Percentiles rank a stretch among this genome's conserved stretches.
Conservation (phyloP, 441 rosid species). For the Gossypium lobatum region DNA sequence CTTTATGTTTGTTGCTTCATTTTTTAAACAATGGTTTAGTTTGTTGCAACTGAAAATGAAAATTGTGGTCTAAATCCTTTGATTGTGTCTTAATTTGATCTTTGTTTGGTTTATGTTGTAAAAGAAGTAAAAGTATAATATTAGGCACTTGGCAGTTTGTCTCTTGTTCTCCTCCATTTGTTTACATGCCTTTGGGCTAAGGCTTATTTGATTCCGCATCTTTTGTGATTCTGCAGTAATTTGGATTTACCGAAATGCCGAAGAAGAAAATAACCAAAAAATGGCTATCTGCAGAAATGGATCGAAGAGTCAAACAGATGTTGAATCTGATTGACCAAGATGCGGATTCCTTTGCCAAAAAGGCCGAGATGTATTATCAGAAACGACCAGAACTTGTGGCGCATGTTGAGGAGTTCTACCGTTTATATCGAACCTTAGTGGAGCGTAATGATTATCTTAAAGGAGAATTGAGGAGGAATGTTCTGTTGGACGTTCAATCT, state of each 20-base stretch:
- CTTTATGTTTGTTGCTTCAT: too few species aligned
- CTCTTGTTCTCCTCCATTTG: background rate
- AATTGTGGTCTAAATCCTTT: too few species aligned
- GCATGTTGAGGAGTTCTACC: slow-evolving; percentile 79
- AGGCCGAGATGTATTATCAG: slow-evolving; percentile 88
- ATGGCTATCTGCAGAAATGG: slow-evolving; percentile 62
- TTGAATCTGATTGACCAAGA: slow-evolving; percentile 82
- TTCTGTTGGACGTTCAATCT: slow-evolving; percentile 70
- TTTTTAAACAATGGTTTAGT: background rate
- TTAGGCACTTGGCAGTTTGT: background rate
- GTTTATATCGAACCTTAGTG: slow-evolving; percentile 78
- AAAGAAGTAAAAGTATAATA: background rate
- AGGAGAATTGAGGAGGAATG: slow-evolving; percentile 67
- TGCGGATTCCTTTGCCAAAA: slow-evolving; percentile 84
- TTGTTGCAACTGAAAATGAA: background rate
- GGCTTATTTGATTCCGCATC: background rate
- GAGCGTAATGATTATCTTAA: slow-evolving; percentile 84
- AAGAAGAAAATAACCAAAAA: slow-evolving; percentile 14
- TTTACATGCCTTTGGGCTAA: background rate
- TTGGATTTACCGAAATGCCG: background rate
- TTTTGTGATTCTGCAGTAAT: background rate
- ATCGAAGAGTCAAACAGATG: slow-evolving; percentile 64
- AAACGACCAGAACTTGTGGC: slow-evolving; percentile 76
- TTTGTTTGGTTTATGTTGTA: background rate
- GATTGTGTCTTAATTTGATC: background rate